Evolutionary conservation across 176 grass and related monocot genomes (phyloP).

Genomic region (Pontederia paniculata): DNA sequence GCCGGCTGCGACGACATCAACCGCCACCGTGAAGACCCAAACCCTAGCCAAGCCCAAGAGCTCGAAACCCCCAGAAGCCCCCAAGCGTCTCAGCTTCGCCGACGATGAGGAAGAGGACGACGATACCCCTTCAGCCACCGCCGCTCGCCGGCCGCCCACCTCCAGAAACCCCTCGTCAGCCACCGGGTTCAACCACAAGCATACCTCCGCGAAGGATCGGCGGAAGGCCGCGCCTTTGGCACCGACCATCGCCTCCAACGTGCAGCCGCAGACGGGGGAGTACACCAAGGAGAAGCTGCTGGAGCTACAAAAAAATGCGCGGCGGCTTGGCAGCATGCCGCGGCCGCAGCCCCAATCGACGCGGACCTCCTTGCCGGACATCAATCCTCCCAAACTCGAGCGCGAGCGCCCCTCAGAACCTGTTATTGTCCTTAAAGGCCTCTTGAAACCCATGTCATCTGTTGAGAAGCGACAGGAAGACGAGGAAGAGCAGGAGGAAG

Average conservation of each 20-base stretch:
- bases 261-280: constrained; percentile 74
- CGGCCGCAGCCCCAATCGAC: constrained; percentile 24
- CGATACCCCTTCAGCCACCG: constrained; percentile 26
- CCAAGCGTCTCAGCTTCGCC: constrained; percentile 84
- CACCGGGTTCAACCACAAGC: constrained; percentile 33
- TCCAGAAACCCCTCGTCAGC: constrained; percentile 30
- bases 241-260: constrained; percentile 56
- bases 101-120: constrained; percentile 78
- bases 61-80: constrained; percentile 25
- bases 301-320: constrained; percentile 94
- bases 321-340: constrained; percentile 44
- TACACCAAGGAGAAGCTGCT: constrained; percentile 84
- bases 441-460: constrained; percentile 55
- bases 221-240: constrained; percentile 21
- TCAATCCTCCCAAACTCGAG: constrained; percentile 17
- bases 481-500: constrained; percentile 23
- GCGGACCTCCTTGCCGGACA: constrained; percentile 8
- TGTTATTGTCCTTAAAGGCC: constrained; percentile 70
- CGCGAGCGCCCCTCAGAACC: constrained; percentile 25
- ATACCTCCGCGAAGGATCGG: constrained; percentile 46
- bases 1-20: constrained; percentile 16
- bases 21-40: constrained; percentile 19
- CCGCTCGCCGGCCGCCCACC: constrained; percentile 9
- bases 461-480: constrained; percentile 24
- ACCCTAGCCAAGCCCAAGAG: constrained; percentile 45